phyloP scores from a whole-genome alignment of 2,329 filamentous ascomycete species.

The Claviceps cyperi region DNA sequence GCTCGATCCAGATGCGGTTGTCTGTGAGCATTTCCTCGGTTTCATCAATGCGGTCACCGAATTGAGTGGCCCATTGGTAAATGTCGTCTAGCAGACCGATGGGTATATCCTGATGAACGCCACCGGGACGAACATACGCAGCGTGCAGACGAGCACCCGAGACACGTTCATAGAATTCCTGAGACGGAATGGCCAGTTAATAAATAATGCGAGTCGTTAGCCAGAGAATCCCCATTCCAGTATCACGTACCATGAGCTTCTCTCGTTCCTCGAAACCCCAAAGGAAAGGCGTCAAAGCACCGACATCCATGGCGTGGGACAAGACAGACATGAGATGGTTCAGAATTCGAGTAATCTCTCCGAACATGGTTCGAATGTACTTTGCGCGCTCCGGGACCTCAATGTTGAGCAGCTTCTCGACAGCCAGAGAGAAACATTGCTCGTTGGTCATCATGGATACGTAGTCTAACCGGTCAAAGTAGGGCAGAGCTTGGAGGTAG shows the following conservation, averaged over 20 bases:
- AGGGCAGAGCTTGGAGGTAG: constrained; percentile 92
- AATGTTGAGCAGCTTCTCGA: constrained; percentile 95
- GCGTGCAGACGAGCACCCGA: constrained; percentile 95
- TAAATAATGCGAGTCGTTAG: neutral
- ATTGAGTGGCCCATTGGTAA: constrained; percentile 99
- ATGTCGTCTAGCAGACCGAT: constrained; percentile 93
- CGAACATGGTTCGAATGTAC: constrained; percentile 92
- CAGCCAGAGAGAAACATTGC: constrained; percentile 88
- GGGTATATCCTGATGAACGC: constrained; percentile 90
- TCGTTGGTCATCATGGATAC: constrained; percentile 99
- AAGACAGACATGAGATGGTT: constrained; percentile 98
- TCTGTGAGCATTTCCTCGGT: constrained; percentile 97
- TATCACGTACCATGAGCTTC: constrained; percentile 79
- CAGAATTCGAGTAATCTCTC: constrained; percentile 80
- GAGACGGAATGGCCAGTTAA: neutral
- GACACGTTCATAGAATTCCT: constrained; percentile 99
- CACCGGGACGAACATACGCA: constrained; percentile 90
- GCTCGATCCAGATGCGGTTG: constrained; percentile 97
- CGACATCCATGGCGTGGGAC: constrained; percentile 97
- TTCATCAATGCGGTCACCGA: constrained; percentile 95
- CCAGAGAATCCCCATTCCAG: neutral
- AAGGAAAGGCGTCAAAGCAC: constrained; percentile 91
- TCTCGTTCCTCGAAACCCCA: constrained; percentile 99
- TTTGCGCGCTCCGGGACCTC: constrained; percentile 93
- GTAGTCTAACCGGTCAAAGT: constrained; percentile 98